Evolutionary conservation across 306 rosid species (phyloP).

Genomic region (Quercus glauca): DNA sequence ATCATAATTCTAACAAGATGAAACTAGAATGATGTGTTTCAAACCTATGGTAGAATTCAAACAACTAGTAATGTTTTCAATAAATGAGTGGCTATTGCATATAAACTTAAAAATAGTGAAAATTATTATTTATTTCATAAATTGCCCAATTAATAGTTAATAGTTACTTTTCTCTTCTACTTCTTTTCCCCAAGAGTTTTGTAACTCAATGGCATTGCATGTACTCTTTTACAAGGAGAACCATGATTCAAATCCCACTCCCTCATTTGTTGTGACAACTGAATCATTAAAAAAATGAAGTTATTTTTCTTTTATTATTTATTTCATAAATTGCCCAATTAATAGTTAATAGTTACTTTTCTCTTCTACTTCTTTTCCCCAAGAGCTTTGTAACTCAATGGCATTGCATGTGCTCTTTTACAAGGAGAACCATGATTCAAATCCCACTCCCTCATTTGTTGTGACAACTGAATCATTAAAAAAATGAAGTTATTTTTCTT

Average conservation of each 20-base stretch:
- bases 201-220: no score
- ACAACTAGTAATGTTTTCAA: neutral
- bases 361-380: no score
- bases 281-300: no score
- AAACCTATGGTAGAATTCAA: neutral
- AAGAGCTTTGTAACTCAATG: no score
- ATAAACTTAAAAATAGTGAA: neutral
- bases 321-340: neutral
- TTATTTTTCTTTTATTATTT: neutral
- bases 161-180: neutral
- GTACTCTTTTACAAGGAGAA: no score
- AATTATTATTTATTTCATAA: neutral
- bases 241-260: no score
- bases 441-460: no score
- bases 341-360: neutral
- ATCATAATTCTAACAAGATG: neutral
- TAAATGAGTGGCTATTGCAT: neutral
- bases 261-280: no score
- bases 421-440: no score
- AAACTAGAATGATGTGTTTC: neutral
- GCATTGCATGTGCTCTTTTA: no score
- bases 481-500: neutral
- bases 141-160: neutral
- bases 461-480: no score
- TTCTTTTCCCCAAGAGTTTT: no score